A percentile compares a stretch with the other conserved stretches of the same genome.
These are phyloP conservation scores for Mycena galericulata DNA, from an alignment of 768 basidiomycete genomes.

Conservation along the genomic window DNA sequence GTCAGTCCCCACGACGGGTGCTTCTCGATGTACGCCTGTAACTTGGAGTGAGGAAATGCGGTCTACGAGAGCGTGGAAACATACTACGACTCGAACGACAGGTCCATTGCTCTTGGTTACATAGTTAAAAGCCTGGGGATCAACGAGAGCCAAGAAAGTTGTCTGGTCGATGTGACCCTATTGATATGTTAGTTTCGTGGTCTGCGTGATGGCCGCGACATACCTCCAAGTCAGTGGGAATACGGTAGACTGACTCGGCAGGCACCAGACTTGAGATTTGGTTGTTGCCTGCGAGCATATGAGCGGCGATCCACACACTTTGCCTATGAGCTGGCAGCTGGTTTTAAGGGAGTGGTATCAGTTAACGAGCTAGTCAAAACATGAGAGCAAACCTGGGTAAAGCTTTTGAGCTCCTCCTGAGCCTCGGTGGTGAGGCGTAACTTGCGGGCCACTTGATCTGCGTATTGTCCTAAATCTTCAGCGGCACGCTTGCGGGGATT, in stretches of 20 bases:
- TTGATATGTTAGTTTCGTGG: neutral
- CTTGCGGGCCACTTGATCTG: conserved; percentile 1
- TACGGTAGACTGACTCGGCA: neutral
- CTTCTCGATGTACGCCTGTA: neutral
- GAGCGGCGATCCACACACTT: neutral
- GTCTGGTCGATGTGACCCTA: neutral
- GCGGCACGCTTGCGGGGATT: neutral
- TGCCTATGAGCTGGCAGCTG: conserved; percentile 2
- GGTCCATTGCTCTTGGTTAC: neutral
- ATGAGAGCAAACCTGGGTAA: neutral
- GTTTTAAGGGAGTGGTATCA: neutral
- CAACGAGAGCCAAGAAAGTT: neutral
- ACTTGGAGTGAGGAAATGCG: neutral
- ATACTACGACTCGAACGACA: neutral
- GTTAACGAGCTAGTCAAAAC: neutral
- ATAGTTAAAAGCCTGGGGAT: neutral
- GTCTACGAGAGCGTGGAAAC: neutral
- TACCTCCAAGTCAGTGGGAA: neutral
- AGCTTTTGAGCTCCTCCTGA: neutral
- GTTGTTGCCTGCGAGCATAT: neutral
- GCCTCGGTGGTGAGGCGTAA: neutral
- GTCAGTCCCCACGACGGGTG: conserved; percentile 8
- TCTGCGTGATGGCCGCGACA: neutral
- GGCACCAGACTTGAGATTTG: neutral
- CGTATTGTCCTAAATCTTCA: conserved; percentile 4